phyloP scores from a whole-genome alignment of 768 basidiomycete genomes.

The Termitomyces heimii region DNA sequence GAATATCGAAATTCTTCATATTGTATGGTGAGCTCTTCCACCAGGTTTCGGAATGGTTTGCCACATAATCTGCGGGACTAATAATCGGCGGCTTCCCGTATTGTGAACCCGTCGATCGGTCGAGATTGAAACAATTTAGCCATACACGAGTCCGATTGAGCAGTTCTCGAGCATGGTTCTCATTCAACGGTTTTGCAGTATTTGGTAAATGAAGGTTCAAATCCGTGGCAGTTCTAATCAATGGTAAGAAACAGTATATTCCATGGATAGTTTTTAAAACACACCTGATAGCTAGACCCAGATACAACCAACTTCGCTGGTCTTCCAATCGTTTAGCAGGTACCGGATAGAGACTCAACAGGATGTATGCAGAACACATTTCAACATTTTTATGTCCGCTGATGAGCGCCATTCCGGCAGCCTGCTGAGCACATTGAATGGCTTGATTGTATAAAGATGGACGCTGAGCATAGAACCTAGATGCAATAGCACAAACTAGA shows the following conservation, averaged over 20 bases:
- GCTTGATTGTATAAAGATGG: constrained; percentile 63
- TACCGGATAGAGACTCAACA: constrained; percentile 71
- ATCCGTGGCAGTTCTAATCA: constrained; percentile 76
- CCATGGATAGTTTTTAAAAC: neutral
- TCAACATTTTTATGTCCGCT: constrained; percentile 79
- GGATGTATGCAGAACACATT: constrained; percentile 77
- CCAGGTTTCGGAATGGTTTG: constrained; percentile 64
- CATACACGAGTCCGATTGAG: constrained; percentile 87
- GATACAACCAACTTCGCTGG: constrained; percentile 84
- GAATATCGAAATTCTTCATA: constrained; percentile 72
- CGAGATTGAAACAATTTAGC: constrained; percentile 88
- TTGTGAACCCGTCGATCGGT: constrained; percentile 82
- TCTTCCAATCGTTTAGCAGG: constrained; percentile 83
- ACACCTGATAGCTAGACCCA: constrained; percentile 83
- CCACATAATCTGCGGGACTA: constrained; percentile 69
- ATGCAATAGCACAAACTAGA: constrained; percentile 85
- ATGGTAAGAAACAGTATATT: neutral
- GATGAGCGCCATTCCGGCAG: constrained; percentile 73
- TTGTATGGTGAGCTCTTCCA: constrained; percentile 66
- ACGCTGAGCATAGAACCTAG: constrained; percentile 70
- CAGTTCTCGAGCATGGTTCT: constrained; percentile 79
- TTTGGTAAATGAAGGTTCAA: constrained; percentile 81
- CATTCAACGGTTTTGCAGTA: constrained; percentile 69
- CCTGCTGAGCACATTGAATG: constrained; percentile 72
- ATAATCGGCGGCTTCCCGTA: constrained; percentile 88